phyloP scores from a whole-genome alignment of 805 yeast species.

The Cyberlindnera mississippiensis region DNA sequence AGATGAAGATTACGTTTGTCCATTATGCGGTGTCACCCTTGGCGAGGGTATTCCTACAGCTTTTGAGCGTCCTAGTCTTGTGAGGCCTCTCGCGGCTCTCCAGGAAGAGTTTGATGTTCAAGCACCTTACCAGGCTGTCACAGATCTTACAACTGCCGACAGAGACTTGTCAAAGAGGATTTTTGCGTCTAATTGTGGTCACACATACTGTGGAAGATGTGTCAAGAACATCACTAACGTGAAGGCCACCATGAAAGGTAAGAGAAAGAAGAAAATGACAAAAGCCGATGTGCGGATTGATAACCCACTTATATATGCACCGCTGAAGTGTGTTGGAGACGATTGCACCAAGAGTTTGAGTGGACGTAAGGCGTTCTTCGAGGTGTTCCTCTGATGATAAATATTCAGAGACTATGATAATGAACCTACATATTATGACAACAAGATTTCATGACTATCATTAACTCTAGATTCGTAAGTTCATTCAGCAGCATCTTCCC shows the following conservation, averaged over 20 bases:
- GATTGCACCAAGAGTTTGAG: slow-evolving; percentile 45
- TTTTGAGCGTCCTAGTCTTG: slow-evolving; percentile 28
- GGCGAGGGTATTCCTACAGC: slow-evolving; percentile 68
- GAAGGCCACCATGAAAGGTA: slow-evolving; percentile 21
- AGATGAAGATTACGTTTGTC: slow-evolving; percentile 47
- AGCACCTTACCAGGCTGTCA: slow-evolving; percentile 65
- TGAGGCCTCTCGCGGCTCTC: slow-evolving; percentile 29
- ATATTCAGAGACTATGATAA: not conserved
- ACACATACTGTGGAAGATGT: slow-evolving; percentile 83
- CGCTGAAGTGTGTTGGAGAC: slow-evolving; percentile 52
- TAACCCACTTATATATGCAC: slow-evolving; percentile 48
- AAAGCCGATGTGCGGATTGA: slow-evolving; percentile 18
- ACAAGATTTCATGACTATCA: not conserved
- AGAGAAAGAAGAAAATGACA: slow-evolving; percentile 17
- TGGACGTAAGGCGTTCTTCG: slow-evolving; percentile 49
- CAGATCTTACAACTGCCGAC: slow-evolving; percentile 50
- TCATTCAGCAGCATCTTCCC: not conserved
- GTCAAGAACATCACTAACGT: slow-evolving; percentile 57
- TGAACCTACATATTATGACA: not conserved
- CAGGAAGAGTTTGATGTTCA: slow-evolving; percentile 34
- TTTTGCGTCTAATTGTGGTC: slow-evolving; percentile 73
- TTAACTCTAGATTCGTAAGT: not conserved
- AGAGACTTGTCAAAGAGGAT: slow-evolving; percentile 59
- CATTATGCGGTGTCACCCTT: slow-evolving; percentile 65
- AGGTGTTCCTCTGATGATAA: slow-evolving; percentile 39